These are phyloP conservation scores for Oryza australiensis DNA, from an alignment of 176 grass and related monocot species.

Conservation along the genomic window DNA sequence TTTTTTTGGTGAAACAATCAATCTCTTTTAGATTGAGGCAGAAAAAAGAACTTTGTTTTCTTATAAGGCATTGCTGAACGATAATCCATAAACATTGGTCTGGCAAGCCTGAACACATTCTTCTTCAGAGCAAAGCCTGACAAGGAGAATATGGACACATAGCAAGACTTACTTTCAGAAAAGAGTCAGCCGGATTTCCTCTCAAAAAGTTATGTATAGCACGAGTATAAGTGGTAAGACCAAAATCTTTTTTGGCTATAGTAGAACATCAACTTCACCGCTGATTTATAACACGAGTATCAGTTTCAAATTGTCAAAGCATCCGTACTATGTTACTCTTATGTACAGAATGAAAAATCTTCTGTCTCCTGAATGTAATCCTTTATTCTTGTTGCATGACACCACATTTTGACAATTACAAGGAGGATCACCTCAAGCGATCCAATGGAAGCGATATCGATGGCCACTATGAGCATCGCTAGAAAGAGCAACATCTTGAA, in stretches of 20 bases:
- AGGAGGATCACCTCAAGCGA: not conserved
- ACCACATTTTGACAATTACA: not conserved
- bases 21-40: not conserved
- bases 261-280: not conserved
- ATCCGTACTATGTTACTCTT: not conserved
- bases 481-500: conserved; percentile 61
- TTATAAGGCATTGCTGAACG: not conserved
- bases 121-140: not conserved
- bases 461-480: not conserved
- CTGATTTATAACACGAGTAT: not conserved
- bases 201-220: not conserved
- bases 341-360: not conserved
- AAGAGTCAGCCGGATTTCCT: no score
- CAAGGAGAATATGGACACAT: not conserved
- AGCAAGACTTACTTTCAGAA: not conserved
- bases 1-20: not conserved
- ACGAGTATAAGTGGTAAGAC: no score
- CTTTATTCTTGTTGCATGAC: conserved; percentile 21
- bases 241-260: no score
- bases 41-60: not conserved
- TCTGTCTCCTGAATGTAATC: not conserved
- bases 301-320: not conserved
- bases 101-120: not conserved
- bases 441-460: not conserved
- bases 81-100: not conserved